phyloP scores from a whole-genome alignment of 306 rosid species.

The Potentilla sterilis region DNA sequence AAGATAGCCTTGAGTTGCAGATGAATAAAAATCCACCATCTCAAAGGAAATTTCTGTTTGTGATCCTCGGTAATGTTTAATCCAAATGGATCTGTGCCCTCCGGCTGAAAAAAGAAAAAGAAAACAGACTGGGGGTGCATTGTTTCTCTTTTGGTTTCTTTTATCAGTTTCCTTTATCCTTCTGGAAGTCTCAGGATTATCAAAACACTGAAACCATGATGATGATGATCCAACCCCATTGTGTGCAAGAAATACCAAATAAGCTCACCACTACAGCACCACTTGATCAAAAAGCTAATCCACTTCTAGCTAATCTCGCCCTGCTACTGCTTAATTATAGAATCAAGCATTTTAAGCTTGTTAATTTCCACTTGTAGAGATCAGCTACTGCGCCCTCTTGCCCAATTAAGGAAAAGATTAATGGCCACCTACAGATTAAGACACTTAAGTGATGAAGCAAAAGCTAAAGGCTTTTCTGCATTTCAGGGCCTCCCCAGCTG shows the following conservation, averaged over 20 bases:
- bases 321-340: background rate
- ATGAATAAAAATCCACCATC: background rate
- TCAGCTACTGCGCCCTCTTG: background rate
- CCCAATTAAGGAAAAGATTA: constrained; percentile 10
- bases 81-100: background rate
- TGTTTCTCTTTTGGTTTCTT: background rate
- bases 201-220: constrained; percentile 12
- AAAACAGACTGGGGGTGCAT: background rate
- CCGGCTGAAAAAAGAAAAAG: background rate
- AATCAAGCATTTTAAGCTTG: background rate
- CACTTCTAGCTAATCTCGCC: background rate
- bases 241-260: constrained; percentile 15
- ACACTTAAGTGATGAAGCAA: background rate
- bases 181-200: constrained; percentile 3
- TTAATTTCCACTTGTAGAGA: background rate
- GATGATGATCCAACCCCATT: constrained; percentile 1
- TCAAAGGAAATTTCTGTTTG: background rate
- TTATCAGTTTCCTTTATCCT: background rate
- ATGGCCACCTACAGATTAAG: background rate
- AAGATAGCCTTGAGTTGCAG: background rate
- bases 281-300: constrained; percentile 15
- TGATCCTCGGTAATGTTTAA: background rate
- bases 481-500: background rate
- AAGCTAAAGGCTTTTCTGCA: constrained; percentile 8
- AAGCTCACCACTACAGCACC: constrained; percentile 5